Percentiles rank a stretch among this genome's conserved stretches.
phyloP scores from a whole-genome alignment of 169 alveolate genomes.

The Sarcocystis neurona region DNA sequence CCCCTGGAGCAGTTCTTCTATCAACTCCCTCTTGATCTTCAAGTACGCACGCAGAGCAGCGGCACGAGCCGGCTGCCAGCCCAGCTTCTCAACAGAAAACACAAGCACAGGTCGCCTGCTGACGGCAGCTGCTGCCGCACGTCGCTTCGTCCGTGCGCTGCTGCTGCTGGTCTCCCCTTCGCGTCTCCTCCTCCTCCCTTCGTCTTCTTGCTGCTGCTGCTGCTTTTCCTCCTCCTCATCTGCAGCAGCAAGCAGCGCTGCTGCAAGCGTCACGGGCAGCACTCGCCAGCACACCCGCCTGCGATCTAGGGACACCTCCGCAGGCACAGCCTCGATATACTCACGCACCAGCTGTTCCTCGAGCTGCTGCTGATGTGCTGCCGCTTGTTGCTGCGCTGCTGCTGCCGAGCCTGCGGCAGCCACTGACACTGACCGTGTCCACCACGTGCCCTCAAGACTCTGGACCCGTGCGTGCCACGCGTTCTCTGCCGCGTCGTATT shows the following conservation, averaged over 20 bases:
- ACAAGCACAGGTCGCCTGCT: background rate
- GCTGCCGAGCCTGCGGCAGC: background rate
- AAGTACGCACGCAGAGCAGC: background rate
- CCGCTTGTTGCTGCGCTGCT: background rate
- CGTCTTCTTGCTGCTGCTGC: background rate
- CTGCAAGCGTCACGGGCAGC: background rate
- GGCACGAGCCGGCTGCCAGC: constrained; percentile 1
- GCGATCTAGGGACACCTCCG: background rate
- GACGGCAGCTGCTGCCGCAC: constrained; percentile 17
- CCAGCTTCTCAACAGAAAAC: background rate
- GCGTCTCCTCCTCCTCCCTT: background rate
- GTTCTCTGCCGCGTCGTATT: background rate
- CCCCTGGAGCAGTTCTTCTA: background rate
- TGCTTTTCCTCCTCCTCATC: background rate
- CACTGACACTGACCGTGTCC: background rate
- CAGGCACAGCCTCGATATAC: background rate
- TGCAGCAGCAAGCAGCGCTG: background rate
- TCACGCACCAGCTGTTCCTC: background rate
- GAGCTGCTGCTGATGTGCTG: background rate
- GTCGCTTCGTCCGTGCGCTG: background rate
- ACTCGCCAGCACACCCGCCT: background rate
- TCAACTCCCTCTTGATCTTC: background rate
- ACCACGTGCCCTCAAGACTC: background rate
- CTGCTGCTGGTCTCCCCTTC: background rate
- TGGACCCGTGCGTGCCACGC: background rate